A percentile compares a stretch with the other conserved stretches of the same genome.
These are phyloP conservation scores for Yamadazyma kitorensis DNA, from an alignment of 805 yeast genomes.

Conservation along the genomic window DNA sequence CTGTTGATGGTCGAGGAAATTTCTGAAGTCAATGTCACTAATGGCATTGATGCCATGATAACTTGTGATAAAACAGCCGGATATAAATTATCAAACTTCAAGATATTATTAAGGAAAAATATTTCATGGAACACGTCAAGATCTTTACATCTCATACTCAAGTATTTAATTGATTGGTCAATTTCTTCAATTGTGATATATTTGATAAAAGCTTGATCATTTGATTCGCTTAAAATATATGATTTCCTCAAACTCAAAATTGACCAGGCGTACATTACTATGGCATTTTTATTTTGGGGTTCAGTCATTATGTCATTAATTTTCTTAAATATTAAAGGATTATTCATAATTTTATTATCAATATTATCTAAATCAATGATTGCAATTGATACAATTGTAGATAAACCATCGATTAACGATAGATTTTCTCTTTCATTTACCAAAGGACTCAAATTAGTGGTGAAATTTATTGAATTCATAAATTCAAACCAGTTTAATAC, in stretches of 20 bases:
- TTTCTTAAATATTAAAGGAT: conserved; percentile 33
- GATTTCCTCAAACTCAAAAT: conserved; percentile 54
- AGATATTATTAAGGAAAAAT: conserved; percentile 34
- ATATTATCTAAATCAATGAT: conserved; percentile 54
- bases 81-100: conserved; percentile 51
- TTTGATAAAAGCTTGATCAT: conserved; percentile 16
- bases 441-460: conserved; percentile 22
- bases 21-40: conserved; percentile 44
- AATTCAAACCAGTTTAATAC: conserved; percentile 56
- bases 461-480: conserved; percentile 35
- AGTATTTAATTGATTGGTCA: conserved; percentile 21
- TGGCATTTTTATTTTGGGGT: conserved; percentile 39
- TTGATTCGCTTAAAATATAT: conserved; percentile 40
- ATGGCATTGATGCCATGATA: conserved; percentile 46
- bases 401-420: conserved; percentile 41
- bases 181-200: conserved; percentile 18
- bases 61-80: conserved; percentile 48
- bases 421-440: conserved; percentile 25
- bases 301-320: conserved; percentile 40
- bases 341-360: conserved; percentile 25
- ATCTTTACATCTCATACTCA: conserved; percentile 38
- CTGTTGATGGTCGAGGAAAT: conserved; percentile 40
- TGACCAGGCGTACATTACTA: conserved; percentile 66
- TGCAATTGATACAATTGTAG: conserved; percentile 48
- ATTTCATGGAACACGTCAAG: conserved; percentile 48